Evolutionary conservation across 768 basidiomycete genomes (phyloP).

Genomic region (Mycena floridula): DNA sequence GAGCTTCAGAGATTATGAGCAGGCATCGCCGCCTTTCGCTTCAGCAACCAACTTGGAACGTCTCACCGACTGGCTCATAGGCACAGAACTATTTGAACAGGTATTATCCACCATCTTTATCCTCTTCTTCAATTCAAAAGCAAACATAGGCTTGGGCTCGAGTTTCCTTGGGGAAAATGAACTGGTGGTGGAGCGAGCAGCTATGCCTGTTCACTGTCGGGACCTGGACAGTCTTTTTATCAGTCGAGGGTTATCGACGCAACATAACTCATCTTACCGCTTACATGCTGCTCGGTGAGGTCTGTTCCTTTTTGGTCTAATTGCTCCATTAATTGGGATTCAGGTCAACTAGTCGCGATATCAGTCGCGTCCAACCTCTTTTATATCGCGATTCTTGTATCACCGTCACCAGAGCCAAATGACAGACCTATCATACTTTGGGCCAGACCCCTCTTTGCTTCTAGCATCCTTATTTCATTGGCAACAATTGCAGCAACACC

Average conservation of each 20-base stretch:
- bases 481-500: conserved; percentile 39
- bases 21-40: not conserved
- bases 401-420: conserved; percentile 22
- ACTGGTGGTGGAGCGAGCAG: conserved; percentile 72
- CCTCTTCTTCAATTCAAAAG: not conserved
- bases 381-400: conserved; percentile 42
- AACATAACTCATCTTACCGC: too few relatives aligned
- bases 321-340: too few relatives aligned
- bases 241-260: conserved; percentile 52
- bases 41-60: conserved; percentile 17
- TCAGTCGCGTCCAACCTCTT: conserved; percentile 62
- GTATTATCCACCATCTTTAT: conserved; percentile 35
- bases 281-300: conserved; percentile 68
- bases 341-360: conserved; percentile 69
- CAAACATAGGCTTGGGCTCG: conserved; percentile 26
- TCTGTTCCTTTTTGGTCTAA: too few relatives aligned
- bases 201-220: conserved; percentile 56
- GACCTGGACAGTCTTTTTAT: conserved; percentile 47
- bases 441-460: conserved; percentile 26
- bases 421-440: conserved; percentile 1
- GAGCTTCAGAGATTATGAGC: conserved; percentile 47
- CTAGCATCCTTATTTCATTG: conserved; percentile 39
- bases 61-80: conserved; percentile 45
- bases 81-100: conserved; percentile 56
- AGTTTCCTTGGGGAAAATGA: conserved; percentile 36